Percentiles rank a stretch among this genome's conserved stretches.
These are phyloP conservation scores for Rhizomucor miehei DNA, from an alignment of 371 early-diverging fungal species.

Conservation along the genomic window DNA sequence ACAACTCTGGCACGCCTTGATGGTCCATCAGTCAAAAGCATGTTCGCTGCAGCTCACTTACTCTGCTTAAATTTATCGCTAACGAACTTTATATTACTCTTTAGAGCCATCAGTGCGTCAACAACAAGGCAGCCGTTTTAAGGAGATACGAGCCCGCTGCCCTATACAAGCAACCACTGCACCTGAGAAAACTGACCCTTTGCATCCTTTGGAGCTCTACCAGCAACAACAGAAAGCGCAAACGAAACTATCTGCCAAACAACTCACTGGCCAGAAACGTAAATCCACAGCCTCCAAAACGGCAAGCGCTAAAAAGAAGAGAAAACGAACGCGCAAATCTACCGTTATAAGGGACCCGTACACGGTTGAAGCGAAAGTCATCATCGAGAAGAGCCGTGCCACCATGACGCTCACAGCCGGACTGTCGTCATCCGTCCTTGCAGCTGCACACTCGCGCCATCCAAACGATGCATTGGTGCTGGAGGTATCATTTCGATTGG, in stretches of 20 bases:
- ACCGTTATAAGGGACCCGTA: not conserved
- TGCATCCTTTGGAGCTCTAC: not conserved
- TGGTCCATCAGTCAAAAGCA: no score
- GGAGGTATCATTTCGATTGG: no score
- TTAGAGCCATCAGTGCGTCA: no score
- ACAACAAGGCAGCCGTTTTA: not conserved
- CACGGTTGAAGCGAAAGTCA: not conserved
- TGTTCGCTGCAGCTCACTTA: no score
- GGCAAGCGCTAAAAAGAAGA: no score
- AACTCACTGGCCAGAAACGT: no score
- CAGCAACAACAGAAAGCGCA: not conserved
- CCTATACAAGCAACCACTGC: not conserved
- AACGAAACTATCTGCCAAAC: not conserved
- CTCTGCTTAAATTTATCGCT: no score
- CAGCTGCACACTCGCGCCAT: not conserved
- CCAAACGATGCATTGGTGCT: not conserved
- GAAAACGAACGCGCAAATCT: no score
- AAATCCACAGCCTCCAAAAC: no score
- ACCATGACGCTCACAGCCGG: not conserved
- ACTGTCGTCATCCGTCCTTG: not conserved
- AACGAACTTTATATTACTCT: no score
- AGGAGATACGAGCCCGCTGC: not conserved
- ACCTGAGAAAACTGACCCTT: not conserved
- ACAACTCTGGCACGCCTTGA: no score
- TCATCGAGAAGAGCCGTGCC: not conserved